A percentile compares a stretch with the other conserved stretches of the same genome.
These are phyloP conservation scores for Crataegus laevigata DNA, from an alignment of 306 rosid genomes.

Conservation along the genomic window DNA sequence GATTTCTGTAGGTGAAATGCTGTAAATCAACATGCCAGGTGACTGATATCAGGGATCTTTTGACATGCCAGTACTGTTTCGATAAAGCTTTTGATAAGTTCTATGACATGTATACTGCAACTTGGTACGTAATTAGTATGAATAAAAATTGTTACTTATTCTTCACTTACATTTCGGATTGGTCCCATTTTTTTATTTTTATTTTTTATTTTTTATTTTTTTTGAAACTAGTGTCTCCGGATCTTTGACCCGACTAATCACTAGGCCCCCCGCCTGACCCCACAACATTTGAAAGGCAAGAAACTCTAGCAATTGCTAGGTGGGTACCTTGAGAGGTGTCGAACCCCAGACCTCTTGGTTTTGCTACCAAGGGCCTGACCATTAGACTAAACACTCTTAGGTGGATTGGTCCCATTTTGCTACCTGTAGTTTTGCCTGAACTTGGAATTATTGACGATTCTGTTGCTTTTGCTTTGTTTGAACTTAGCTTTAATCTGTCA, in stretches of 20 bases:
- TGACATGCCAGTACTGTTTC: conserved; percentile 75
- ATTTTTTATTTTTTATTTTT: no score
- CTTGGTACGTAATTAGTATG: conserved; percentile 46
- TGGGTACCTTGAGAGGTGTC: no score
- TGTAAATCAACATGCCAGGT: conserved; percentile 81
- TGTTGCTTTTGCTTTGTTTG: background rate
- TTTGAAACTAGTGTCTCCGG: no score
- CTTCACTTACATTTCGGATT: background rate
- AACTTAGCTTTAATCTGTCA: background rate
- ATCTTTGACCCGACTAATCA: no score
- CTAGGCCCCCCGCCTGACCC: no score
- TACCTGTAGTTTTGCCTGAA: background rate
- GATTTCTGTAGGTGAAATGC: conserved; percentile 61
- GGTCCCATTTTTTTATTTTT: background rate
- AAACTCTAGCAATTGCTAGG: no score
- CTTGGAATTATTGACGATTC: background rate
- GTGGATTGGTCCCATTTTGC: background rate
- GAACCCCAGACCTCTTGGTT: no score
- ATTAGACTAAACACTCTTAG: no score
- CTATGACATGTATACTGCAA: conserved; percentile 83
- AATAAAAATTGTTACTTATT: background rate
- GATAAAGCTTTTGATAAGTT: conserved; percentile 79
- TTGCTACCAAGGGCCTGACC: no score
- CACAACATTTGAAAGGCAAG: no score
- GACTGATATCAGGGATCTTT: conserved; percentile 67